phyloP scores from a whole-genome alignment of 805 yeast genomes.

The Clavispora fructus region DNA sequence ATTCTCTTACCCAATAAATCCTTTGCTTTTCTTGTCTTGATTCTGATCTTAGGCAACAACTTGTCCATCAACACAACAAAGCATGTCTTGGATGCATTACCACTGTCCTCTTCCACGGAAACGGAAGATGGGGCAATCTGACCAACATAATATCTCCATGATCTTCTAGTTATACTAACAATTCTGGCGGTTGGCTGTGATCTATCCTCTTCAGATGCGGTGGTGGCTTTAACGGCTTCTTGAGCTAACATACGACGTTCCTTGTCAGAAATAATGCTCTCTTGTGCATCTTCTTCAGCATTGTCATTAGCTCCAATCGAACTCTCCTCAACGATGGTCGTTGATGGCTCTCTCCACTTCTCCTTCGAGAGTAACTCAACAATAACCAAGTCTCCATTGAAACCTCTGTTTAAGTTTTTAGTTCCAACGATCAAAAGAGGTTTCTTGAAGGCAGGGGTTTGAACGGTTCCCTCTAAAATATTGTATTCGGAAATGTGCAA shows the following conservation, averaged over 20 bases:
- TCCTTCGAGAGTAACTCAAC: slow-evolving; percentile 82
- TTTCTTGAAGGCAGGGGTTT: slow-evolving; percentile 65
- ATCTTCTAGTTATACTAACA: slow-evolving; percentile 81
- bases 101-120: slow-evolving; percentile 41
- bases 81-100: slow-evolving; percentile 70
- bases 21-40: slow-evolving; percentile 79
- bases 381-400: slow-evolving; percentile 87
- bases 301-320: slow-evolving; percentile 54
- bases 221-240: slow-evolving; percentile 64
- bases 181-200: slow-evolving; percentile 91
- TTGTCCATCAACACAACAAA: slow-evolving; percentile 87
- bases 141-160: slow-evolving; percentile 96
- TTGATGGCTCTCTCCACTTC: slow-evolving; percentile 84
- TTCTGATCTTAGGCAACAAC: slow-evolving; percentile 79
- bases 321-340: slow-evolving; percentile 73
- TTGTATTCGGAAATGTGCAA: slow-evolving; percentile 81
- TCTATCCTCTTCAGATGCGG: slow-evolving; percentile 34
- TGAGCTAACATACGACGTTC: slow-evolving; percentile 71
- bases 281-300: slow-evolving; percentile 52
- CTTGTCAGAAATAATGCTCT: slow-evolving; percentile 52
- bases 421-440: slow-evolving; percentile 82
- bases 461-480: slow-evolving; percentile 79
- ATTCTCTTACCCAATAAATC: slow-evolving; percentile 85
- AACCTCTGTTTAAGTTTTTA: slow-evolving; percentile 81
- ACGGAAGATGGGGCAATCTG: slow-evolving; percentile 79